A percentile compares a stretch with the other conserved stretches of the same genome.
These are phyloP conservation scores for Vaccinium macrocarpon DNA, from an alignment of 148 eudicot species.

Conservation along the genomic window DNA sequence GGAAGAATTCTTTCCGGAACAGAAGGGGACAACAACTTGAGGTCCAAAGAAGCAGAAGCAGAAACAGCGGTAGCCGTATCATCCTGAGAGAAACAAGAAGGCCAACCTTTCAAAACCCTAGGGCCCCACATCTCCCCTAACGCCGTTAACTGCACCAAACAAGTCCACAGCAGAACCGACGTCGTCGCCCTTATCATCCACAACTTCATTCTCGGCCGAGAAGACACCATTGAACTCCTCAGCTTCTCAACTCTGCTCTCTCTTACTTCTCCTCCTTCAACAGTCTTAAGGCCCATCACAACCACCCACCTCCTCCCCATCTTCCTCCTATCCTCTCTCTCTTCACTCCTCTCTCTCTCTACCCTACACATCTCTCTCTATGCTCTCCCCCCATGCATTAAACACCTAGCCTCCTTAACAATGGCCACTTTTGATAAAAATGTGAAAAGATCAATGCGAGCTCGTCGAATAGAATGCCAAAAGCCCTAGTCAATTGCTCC, in stretches of 20 bases:
- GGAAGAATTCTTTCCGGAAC: slow-evolving; percentile 59
- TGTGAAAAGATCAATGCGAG: slow-evolving; percentile 5
- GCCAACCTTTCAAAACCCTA: slow-evolving; percentile 78
- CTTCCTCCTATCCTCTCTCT: slow-evolving; percentile 14
- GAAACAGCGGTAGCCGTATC: neutral
- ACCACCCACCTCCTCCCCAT: slow-evolving; percentile 30
- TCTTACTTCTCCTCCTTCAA: slow-evolving; percentile 6
- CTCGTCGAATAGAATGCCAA: neutral
- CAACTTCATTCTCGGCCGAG: slow-evolving; percentile 44
- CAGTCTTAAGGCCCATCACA: slow-evolving; percentile 32
- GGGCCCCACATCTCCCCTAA: slow-evolving; percentile 81
- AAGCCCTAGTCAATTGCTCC: neutral
- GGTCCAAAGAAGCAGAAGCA: slow-evolving; percentile 37
- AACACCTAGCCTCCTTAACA: neutral
- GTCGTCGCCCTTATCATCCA: slow-evolving; percentile 80
- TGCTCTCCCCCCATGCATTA: slow-evolving; percentile 17
- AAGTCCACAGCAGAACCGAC: slow-evolving; percentile 72
- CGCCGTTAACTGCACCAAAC: slow-evolving; percentile 65
- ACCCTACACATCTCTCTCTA: slow-evolving; percentile 44
- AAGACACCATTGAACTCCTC: slow-evolving; percentile 19
- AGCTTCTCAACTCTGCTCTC: slow-evolving; percentile 22
- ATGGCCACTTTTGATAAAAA: neutral
- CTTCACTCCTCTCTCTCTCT: slow-evolving; percentile 31
- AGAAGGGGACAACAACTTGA: slow-evolving; percentile 32
- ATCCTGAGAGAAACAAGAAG: slow-evolving; percentile 62